Evolutionary conservation across 805 yeast genomes (phyloP).

Genomic region (Pachysolen tannophilus): DNA sequence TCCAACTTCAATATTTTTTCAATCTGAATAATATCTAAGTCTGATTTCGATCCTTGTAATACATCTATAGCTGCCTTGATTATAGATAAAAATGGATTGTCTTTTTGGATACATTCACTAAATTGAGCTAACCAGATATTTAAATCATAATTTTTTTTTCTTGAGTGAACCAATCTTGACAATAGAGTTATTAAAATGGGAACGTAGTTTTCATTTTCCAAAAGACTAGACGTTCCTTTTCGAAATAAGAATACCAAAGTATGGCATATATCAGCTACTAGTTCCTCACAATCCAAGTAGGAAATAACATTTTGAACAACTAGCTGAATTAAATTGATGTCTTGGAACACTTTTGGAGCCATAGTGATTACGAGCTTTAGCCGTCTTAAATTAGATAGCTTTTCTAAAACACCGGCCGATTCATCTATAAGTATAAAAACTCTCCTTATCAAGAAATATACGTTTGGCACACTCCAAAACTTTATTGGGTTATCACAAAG

Average conservation of each 20-base stretch:
- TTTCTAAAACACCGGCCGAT: slow-evolving; percentile 18
- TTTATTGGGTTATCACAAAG: slow-evolving; percentile 10
- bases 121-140: neutral
- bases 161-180: slow-evolving; percentile 9
- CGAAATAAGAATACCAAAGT: slow-evolving; percentile 17
- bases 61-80: neutral
- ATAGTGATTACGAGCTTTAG: slow-evolving; percentile 28
- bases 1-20: neutral
- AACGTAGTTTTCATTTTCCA: slow-evolving; percentile 6
- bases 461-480: slow-evolving; percentile 27
- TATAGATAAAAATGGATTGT: neutral
- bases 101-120: neutral
- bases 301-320: slow-evolving; percentile 16
- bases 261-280: slow-evolving; percentile 19
- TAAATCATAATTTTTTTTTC: neutral
- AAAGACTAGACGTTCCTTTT: slow-evolving; percentile 7
- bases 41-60: neutral
- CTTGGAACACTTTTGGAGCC: slow-evolving; percentile 14
- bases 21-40: neutral
- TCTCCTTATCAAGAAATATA: slow-evolving; percentile 31
- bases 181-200: slow-evolving; percentile 16
- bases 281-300: slow-evolving; percentile 12
- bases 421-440: slow-evolving; percentile 18
- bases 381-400: slow-evolving; percentile 22
- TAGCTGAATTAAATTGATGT: slow-evolving; percentile 15